Evolutionary conservation across 2,329 filamentous ascomycete genomes (phyloP).

Genomic region (Sarocladiaceae sp.): DNA sequence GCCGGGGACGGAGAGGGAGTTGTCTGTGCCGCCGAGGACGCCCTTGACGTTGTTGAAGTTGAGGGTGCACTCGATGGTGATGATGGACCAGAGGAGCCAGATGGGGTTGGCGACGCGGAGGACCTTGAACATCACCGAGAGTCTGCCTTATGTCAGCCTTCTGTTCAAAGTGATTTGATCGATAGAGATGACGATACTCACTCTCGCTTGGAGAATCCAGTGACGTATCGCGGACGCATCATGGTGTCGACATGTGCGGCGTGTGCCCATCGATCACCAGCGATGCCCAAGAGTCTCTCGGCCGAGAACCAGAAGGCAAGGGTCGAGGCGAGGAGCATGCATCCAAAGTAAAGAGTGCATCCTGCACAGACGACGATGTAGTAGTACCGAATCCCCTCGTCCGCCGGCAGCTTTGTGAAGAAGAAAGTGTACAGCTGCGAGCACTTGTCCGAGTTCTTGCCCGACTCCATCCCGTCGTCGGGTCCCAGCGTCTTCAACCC

Average conservation of each 20-base stretch:
- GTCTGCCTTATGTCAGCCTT: slow-evolving; percentile 11
- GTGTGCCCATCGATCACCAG: background rate
- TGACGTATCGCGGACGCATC: slow-evolving; percentile 14
- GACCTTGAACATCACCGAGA: slow-evolving; percentile 15
- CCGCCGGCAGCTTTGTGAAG: slow-evolving; percentile 18
- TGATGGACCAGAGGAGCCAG: slow-evolving; percentile 20
- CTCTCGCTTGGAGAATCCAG: slow-evolving; percentile 17
- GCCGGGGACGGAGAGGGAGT: slow-evolving; percentile 15
- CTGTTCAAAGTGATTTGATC: background rate
- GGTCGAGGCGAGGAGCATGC: slow-evolving; percentile 16
- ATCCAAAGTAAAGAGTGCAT: slow-evolving; percentile 17
- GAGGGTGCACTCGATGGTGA: slow-evolving; percentile 20
- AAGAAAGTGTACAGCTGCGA: slow-evolving; percentile 18
- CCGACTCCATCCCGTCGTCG: slow-evolving; percentile 12
- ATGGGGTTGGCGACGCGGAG: slow-evolving; percentile 18
- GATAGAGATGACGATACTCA: slow-evolving; percentile 9
- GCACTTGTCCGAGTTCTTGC: slow-evolving; percentile 14
- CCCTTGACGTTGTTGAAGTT: slow-evolving; percentile 20
- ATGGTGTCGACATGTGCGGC: slow-evolving; percentile 1
- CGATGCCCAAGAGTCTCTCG: slow-evolving; percentile 1
- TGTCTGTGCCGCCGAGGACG: slow-evolving; percentile 16
- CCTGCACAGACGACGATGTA: slow-evolving; percentile 17
- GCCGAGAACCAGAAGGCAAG: slow-evolving; percentile 15
- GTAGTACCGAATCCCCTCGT: slow-evolving; percentile 16
- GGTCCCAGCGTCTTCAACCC: slow-evolving; percentile 11